Conservation (phyloP, 2,329 filamentous ascomycete species). For the Cladosporium sp. region DNA sequence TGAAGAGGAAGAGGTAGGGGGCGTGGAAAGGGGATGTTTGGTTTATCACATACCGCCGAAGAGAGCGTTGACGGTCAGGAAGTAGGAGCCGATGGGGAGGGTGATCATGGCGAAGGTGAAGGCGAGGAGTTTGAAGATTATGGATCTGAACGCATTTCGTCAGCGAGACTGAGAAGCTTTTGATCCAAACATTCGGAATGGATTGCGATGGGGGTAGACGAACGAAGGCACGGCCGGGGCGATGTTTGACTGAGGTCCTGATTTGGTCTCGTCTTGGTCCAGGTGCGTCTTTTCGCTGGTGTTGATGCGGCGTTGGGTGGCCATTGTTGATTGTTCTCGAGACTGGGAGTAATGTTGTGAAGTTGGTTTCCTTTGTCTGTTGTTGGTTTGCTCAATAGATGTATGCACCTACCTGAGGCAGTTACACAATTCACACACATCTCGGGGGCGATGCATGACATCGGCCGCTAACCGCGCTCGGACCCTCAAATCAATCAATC, state of each 20-base stretch:
- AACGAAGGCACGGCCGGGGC: slow-evolving; percentile 80
- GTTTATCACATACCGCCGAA: slow-evolving; percentile 63
- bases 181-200: slow-evolving; percentile 6
- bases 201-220: slow-evolving; percentile 28
- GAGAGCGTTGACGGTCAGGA: slow-evolving; percentile 68
- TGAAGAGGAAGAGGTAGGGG: background rate
- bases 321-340: background rate
- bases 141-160: no score
- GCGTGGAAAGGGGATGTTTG: background rate
- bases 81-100: slow-evolving; percentile 84
- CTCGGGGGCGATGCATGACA: background rate
- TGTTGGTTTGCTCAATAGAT: background rate
- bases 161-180: no score
- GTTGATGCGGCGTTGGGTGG: slow-evolving; percentile 48
- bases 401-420: background rate
- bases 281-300: slow-evolving; percentile 63
- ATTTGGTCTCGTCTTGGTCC: slow-evolving; percentile 33
- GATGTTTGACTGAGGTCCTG: slow-evolving; percentile 59
- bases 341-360: background rate
- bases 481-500: no score
- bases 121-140: slow-evolving; percentile 83
- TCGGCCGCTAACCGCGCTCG: background rate
- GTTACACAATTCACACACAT: background rate
- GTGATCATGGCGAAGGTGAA: slow-evolving; percentile 92
- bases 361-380: background rate